Conservation (phyloP, 805 yeast genomes). For the Lipomyces oligophaga region DNA sequence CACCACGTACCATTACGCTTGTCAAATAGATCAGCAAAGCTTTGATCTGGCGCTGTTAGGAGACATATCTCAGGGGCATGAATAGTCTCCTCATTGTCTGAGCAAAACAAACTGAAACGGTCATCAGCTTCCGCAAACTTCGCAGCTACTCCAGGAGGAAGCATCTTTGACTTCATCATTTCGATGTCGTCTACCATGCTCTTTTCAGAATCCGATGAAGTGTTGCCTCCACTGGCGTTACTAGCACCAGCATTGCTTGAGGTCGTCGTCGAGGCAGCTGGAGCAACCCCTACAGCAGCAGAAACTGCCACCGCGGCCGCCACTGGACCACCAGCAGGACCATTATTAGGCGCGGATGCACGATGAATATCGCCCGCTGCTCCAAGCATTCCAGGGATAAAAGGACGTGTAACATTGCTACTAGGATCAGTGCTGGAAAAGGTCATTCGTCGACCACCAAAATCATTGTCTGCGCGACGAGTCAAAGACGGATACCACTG, state of each 20-base stretch:
- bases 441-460: slow-evolving; percentile 23
- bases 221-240: background rate
- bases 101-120: slow-evolving; percentile 76
- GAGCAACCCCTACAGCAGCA: slow-evolving; percentile 2
- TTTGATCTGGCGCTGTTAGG: slow-evolving; percentile 55
- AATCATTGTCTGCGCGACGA: slow-evolving; percentile 28
- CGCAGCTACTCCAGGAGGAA: slow-evolving; percentile 20
- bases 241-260: background rate
- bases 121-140: slow-evolving; percentile 40
- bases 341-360: background rate
- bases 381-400: slow-evolving; percentile 4
- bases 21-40: slow-evolving; percentile 65
- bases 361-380: slow-evolving; percentile 15
- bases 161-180: slow-evolving; percentile 13
- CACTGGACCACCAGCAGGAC: background rate
- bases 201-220: slow-evolving; percentile 13
- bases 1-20: slow-evolving; percentile 85
- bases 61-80: slow-evolving; percentile 86
- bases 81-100: slow-evolving; percentile 78
- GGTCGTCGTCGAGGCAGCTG: slow-evolving; percentile 2
- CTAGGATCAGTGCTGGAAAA: slow-evolving; percentile 6
- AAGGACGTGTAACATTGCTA: background rate
- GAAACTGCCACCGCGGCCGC: background rate
- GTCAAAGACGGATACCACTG: slow-evolving; percentile 21
- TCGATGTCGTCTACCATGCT: slow-evolving; percentile 9